Evolutionary conservation across 2,329 filamentous ascomycete genomes (phyloP), one percentile per base, ranked within the genome.

Genomic region (Colletotrichum zoysiae): DNA sequence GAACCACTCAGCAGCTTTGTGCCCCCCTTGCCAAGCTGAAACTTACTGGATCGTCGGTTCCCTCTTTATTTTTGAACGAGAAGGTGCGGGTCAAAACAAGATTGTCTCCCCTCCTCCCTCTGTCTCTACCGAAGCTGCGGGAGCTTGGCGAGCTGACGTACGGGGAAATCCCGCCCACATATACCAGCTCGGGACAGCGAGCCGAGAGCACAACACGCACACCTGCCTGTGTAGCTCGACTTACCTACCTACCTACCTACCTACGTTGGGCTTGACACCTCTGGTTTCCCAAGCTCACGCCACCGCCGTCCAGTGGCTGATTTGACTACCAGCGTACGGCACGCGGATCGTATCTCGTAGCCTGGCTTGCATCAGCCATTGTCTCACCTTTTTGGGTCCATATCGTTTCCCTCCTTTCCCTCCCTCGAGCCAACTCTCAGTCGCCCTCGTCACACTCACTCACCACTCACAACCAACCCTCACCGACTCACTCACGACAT

Each of bases 141-240:
- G 26, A 64, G 61, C 61, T 64, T 64, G 61, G 61, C 61, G 61
- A 51, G 38, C n/a, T 44, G 48, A 64, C 61, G 61, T 64, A 64
- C 50, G 42, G 57, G 23, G 46, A 48, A n/a, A 46, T 8, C n/a
- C 55, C 38, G 33, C 46, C 60, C 61, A 64, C 61, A 64, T 55
- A 56, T 42, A 33, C 6, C 38, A 59, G 46, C 26, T 44, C 50
- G 50, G 61, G 61, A 44, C 26, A 64, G 26, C 50, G 26, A 64
- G 48, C 48, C 50, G 61, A 44, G 35, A 40, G 16, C 5, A 44
- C 23, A 59, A 8, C 44, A 59, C 53, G n/a, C 14, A 23, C 33
- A 23, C 7, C 16, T 42, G 60, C 7, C 16, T 42, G 60, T 44
- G 55, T 44, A 64, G 50, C 61, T 55, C 23, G 50, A 40, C 23